phyloP scores from a whole-genome alignment of 257 asterid species.

The Nicotiana noctiflora region DNA sequence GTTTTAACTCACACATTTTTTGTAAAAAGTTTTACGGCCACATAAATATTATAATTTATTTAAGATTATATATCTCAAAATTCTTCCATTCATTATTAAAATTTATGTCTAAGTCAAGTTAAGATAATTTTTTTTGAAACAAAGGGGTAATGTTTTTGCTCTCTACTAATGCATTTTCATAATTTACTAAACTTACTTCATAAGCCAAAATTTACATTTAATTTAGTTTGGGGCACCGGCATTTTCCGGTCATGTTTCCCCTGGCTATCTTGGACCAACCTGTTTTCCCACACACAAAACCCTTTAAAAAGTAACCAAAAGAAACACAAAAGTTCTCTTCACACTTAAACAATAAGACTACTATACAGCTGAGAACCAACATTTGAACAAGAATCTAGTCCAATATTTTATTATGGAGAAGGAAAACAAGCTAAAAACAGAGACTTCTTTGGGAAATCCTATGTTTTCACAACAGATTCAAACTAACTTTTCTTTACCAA shows the following conservation, averaged over 20 bases:
- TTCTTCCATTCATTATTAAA: too few relatives aligned
- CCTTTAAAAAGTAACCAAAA: background rate
- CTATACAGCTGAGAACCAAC: background rate
- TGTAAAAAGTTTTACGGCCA: too few relatives aligned
- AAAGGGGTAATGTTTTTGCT: too few relatives aligned
- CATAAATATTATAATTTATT: too few relatives aligned
- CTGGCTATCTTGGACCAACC: constrained; percentile 2
- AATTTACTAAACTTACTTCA: too few relatives aligned
- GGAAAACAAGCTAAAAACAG: background rate
- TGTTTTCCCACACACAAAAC: constrained; percentile 7
- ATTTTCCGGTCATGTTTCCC: constrained; percentile 38
- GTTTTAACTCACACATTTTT: too few relatives aligned
- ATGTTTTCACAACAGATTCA: background rate
- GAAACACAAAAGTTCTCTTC: constrained; percentile 10
- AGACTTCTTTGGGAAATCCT: constrained; percentile 2
- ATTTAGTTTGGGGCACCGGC: constrained; percentile 27
- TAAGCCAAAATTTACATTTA: too few relatives aligned
- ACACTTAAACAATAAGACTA: constrained; percentile 10
- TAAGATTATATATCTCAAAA: too few relatives aligned
- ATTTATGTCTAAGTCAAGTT: too few relatives aligned
- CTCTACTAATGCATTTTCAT: too few relatives aligned
- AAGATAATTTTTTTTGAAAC: too few relatives aligned
- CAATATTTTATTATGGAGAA: constrained; percentile 18
- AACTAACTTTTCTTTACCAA: background rate
- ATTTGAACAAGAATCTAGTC: constrained; percentile 14